Evolutionary conservation across 2,329 filamentous ascomycete species (phyloP), one percentile per base, ranked within the genome.

Genomic region (Magnaporthales sp.): DNA sequence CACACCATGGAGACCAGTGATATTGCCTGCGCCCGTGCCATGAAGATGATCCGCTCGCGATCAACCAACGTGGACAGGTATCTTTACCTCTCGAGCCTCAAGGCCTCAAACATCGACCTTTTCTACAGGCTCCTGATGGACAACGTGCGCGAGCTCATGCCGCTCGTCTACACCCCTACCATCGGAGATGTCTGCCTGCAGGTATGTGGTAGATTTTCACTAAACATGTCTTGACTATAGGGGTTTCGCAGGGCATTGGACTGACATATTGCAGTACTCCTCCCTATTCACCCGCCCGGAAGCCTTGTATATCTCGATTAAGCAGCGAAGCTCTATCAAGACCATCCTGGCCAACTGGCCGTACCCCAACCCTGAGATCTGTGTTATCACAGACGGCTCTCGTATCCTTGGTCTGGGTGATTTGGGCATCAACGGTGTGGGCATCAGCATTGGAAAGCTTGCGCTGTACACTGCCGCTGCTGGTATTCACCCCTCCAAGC

Each of bases 391-490:
- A 19, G 95, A 99, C 77, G 95, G 95, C 69, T 97, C 93, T 63
- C 90, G 95, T 71, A 97, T 89, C 77, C 88, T 93, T 67, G 94
- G 95, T 74, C 87, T 99, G 51, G 95, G 95, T 72, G 95, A 99
- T 79, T 86, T 98, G 67, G 95, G 95, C 72, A 89, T 99, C 71
- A 97, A 97, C 78, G 95, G 95, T 74, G 96, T 98, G 83, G 95
- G 95, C 71, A 99, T 99, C 78, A 93, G 88, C 86, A 87, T 99
- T 72, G 95, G 95, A 75, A 99, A 99, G 83, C 86, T 98, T 69
- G 89, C 93, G 70, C 86, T 99, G 66, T 99, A 99, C 84, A 97
- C 92, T 68, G 93, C 91, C 62, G 96, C 94, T 74, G 95, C 95
- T 67, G 95, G 95, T 75, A 97, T 98, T 79, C 88, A 93, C 79